Percentiles rank a stretch among this genome's conserved stretches.
Conservation (phyloP, 495 filamentous ascomycete species). For the Chaetomium cochliodes region DNA sequence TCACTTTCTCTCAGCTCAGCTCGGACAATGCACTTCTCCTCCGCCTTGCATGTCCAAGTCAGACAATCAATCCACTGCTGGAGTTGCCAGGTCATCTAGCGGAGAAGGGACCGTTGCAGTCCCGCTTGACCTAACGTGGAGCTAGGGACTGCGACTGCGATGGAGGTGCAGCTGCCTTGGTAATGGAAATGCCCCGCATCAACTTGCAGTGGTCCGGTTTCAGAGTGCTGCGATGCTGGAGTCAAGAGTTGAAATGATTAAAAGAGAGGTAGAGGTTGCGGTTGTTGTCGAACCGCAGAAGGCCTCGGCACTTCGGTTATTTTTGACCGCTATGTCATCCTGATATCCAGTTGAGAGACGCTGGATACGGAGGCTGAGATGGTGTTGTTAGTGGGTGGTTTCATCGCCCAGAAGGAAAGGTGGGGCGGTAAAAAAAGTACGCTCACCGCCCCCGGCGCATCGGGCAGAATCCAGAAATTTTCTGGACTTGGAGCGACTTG, state of each 20-base stretch:
- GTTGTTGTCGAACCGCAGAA: too few species aligned
- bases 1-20: constrained; percentile 16
- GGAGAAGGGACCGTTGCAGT: constrained; percentile 8
- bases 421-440: neutral
- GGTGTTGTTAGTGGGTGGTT: neutral
- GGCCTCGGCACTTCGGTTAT: too few species aligned
- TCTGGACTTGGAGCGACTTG: constrained; percentile 16
- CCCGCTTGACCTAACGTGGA: constrained; percentile 14
- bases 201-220: neutral
- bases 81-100: constrained; percentile 18
- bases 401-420: neutral
- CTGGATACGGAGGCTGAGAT: too few species aligned
- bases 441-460: constrained; percentile 22
- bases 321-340: too few species aligned
- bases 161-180: too few species aligned
- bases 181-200: constrained; percentile 1
- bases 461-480: constrained; percentile 32
- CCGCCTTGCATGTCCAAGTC: constrained; percentile 18
- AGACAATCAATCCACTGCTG: constrained; percentile 8
- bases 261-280: too few species aligned
- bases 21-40: constrained; percentile 9
- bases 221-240: too few species aligned
- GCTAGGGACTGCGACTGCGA: neutral
- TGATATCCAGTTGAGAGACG: too few species aligned
- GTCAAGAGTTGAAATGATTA: too few species aligned